These are phyloP conservation scores for Globisporangium paroecandrum DNA, from an alignment of 352 stramenopile species.

Conservation along the genomic window DNA sequence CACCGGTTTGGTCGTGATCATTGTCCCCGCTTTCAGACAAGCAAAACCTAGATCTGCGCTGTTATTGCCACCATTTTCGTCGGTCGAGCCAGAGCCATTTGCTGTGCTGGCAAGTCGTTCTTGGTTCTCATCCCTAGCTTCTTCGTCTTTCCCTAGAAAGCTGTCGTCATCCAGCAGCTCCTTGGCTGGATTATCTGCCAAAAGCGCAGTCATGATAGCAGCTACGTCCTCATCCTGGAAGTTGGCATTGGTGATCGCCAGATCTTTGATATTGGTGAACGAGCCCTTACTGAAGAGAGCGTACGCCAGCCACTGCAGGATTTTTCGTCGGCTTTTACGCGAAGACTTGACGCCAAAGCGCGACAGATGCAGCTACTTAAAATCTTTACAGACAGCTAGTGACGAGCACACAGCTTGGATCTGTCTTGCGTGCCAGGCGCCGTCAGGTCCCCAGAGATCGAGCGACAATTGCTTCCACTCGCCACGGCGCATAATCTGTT, in stretches of 20 bases:
- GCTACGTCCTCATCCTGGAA: background rate
- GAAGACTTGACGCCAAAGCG: background rate
- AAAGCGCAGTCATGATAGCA: background rate
- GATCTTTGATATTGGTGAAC: background rate
- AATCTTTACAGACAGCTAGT: background rate
- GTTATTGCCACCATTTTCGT: background rate
- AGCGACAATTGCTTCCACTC: background rate
- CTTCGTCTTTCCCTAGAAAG: background rate
- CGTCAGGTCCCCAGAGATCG: background rate
- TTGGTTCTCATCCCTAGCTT: background rate
- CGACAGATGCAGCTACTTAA: background rate
- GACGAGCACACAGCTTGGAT: background rate
- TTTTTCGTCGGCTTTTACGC: background rate
- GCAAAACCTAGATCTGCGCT: slow-evolving; percentile 1
- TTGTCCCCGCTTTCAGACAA: background rate
- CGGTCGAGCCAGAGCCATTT: too few relatives aligned
- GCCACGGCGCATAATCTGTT: background rate
- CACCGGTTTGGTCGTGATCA: background rate
- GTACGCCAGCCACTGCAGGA: background rate
- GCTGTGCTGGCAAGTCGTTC: background rate
- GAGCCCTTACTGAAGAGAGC: background rate
- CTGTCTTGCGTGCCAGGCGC: background rate
- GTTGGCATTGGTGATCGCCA: background rate
- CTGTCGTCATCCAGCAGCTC: background rate
- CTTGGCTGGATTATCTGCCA: background rate